Base-by-base conservation (phyloP, 1,284 basidiomycete species). In the Ustilago crameri region DNA sequence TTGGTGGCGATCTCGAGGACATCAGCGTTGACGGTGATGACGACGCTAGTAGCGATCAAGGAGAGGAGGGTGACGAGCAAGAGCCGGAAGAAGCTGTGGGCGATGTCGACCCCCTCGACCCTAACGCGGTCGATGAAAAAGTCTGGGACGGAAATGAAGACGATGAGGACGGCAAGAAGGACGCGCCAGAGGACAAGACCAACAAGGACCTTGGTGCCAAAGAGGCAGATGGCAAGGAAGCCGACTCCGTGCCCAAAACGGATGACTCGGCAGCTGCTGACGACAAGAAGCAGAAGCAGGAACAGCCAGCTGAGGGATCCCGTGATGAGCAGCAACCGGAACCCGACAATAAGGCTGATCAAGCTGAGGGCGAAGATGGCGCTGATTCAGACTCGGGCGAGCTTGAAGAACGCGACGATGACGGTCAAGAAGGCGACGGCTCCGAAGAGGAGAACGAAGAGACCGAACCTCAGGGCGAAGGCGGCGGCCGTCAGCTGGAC, bases 111-210 rank as follows among this genome's bases (percentile, higher is more conserved):
- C 88, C 90, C 2, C 86, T 89, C n/a, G 94, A 97, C 84, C 91
- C 93, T 9, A 87, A 89, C 24, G 90, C 91, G 0, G 89, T 97
- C 10, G 95, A 98, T 80, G 95, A 98, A 85, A 98, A 98, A 85
- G 87, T 98, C 74, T 98, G 96, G 95, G 93, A 91, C 34, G 91
- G 94, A 69, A 91, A 95, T 72, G 91, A 95, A 26, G 86, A 87
- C 10, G 75, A 84, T 5, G 84, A 87, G 49, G 86, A 87, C 1
- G 89, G 89, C 3, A 74, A 84, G 51, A 68, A 74, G 15, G 66
- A 65, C 8, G 51, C 74, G 7, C 61, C 59, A 34, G 53, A 80
- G 35, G 79, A 83, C 59, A 65, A 80, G 48, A 85, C 87, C 48
- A 84, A 86, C 34, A 73, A 82, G 32, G 74, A 83, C 23, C 76